Evolutionary conservation across 768 basidiomycete species (phyloP).

Genomic region (Butyriboletus loyo): DNA sequence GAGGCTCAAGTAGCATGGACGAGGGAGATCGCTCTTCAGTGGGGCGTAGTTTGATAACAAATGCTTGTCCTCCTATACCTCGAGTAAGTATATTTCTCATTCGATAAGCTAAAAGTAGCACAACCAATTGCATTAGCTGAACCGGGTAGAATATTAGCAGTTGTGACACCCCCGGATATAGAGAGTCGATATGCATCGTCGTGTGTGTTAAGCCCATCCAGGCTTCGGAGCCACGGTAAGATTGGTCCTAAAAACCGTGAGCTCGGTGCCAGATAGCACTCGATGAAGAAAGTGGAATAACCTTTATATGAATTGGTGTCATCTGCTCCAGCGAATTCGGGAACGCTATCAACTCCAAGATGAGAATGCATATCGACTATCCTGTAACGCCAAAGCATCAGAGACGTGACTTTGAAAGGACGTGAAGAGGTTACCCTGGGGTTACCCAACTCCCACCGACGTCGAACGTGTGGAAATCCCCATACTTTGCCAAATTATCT

Average conservation of each 20-base stretch:
- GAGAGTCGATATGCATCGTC: conserved; percentile 72
- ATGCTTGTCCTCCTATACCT: conserved; percentile 76
- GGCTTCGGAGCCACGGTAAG: conserved; percentile 73
- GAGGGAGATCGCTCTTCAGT: conserved; percentile 72
- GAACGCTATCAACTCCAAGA: conserved; percentile 67
- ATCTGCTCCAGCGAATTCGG: conserved; percentile 45
- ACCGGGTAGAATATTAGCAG: conserved; percentile 78
- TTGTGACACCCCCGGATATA: conserved; percentile 86
- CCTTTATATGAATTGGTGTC: conserved; percentile 66
- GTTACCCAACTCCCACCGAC: conserved; percentile 68
- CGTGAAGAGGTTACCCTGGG: conserved; percentile 48
- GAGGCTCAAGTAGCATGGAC: conserved; percentile 85
- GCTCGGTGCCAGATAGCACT: neutral
- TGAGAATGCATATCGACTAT: conserved; percentile 79
- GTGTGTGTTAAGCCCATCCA: conserved; percentile 86
- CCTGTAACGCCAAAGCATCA: conserved; percentile 25
- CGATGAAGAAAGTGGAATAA: neutral
- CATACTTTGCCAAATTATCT: conserved; percentile 29
- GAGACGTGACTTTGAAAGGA: conserved; percentile 30
- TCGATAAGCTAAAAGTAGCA: conserved; percentile 17
- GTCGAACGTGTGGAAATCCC: conserved; percentile 54
- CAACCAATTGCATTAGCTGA: conserved; percentile 71
- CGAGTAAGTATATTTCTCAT: conserved; percentile 6
- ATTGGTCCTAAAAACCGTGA: conserved; percentile 43
- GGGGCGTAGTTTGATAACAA: conserved; percentile 79